Percentiles rank a stretch among this genome's conserved stretches.
Conservation (phyloP, 352 stramenopile species). For the Globisporangium abappressorium region DNA sequence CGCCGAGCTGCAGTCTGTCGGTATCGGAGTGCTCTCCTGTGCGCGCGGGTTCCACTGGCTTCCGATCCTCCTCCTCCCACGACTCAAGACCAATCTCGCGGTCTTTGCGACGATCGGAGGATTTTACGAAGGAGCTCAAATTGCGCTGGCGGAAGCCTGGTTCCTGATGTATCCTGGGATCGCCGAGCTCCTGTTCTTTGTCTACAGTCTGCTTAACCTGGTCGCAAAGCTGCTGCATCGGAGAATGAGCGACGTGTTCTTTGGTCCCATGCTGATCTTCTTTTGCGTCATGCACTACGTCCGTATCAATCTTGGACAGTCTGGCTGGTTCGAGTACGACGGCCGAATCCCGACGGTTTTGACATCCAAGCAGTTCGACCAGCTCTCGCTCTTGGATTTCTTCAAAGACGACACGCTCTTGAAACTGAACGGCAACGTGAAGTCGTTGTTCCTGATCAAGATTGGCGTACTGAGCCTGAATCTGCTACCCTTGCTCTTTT, state of each 20-base stretch:
- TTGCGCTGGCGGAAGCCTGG: constrained; percentile 20
- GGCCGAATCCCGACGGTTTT: not conserved
- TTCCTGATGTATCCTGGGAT: constrained; percentile 32
- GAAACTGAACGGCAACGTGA: constrained; percentile 10
- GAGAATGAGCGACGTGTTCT: constrained; percentile 25
- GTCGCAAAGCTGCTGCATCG: constrained; percentile 15
- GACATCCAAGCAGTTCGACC: not conserved
- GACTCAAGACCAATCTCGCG: constrained; percentile 18
- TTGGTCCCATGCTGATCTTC: constrained; percentile 19
- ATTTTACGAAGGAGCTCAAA: constrained; percentile 23
- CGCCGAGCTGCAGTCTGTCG: not conserved
- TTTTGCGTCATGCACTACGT: constrained; percentile 18
- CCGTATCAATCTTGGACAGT: not conserved
- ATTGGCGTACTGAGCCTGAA: not conserved
- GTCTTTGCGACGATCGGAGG: constrained; percentile 26
- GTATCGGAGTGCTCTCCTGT: constrained; percentile 22
- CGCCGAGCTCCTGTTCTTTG: constrained; percentile 23
- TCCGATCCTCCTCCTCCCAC: constrained; percentile 17
- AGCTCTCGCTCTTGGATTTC: constrained; percentile 2
- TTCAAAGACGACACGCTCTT: not conserved
- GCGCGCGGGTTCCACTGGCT: constrained; percentile 19
- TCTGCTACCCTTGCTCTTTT: constrained; percentile 8
- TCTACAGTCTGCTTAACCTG: constrained; percentile 25
- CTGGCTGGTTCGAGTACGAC: constrained; percentile 4
- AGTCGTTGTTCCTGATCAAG: constrained; percentile 7